Base-by-base conservation (phyloP, 805 yeast genomes). In the Suhomyces sp. region DNA sequence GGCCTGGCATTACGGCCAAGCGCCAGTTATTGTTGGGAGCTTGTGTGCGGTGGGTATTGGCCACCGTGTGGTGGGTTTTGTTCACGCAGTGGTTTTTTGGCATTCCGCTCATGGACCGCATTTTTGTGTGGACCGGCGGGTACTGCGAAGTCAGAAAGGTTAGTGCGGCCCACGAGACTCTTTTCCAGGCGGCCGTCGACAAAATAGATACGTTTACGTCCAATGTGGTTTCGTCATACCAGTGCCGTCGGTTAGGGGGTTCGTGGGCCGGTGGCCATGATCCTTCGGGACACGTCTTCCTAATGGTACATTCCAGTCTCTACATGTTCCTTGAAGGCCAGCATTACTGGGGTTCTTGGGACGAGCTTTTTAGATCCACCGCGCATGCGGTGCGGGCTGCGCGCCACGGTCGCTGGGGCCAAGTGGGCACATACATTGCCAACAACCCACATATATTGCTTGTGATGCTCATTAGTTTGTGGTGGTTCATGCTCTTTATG, bases 231-330 rank as follows among this genome's bases (percentile, higher is more conserved):
- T 59, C 72, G 6, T 73, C 78, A 8, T 64, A 63, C 48, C 57
- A 60, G 15, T 75, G 79, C 60, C 61, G 75, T 20, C 56, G 57
- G 40, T 53, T 72, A 80, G 94, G 65, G 68, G 94, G 65, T 48
- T 63, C 54, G 25, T 80, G 61, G 90, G 84, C 47, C 86, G 98
- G 97, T 0, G 99, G 99, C 0, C 97, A 90, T 64, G 99, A 94
- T 71, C 97, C 98, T 4, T 86, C 93, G 54, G 99, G 99, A 0
- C 99, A 94, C 64, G 86, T 89, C 1, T 94, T 92, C 60, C 66
- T 94, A 41, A 71, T 93, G 44, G 78, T 86, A 4, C 87, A 86
- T 53, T 77, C 89, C 7, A 79, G 86, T 27, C 64, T 86, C 50
- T 80, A 87, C 51, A 62, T 93, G 57, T 73, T 87, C 62, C 82